phyloP scores from a whole-genome alignment of 257 asterid species.

The Salvia splendens region DNA sequence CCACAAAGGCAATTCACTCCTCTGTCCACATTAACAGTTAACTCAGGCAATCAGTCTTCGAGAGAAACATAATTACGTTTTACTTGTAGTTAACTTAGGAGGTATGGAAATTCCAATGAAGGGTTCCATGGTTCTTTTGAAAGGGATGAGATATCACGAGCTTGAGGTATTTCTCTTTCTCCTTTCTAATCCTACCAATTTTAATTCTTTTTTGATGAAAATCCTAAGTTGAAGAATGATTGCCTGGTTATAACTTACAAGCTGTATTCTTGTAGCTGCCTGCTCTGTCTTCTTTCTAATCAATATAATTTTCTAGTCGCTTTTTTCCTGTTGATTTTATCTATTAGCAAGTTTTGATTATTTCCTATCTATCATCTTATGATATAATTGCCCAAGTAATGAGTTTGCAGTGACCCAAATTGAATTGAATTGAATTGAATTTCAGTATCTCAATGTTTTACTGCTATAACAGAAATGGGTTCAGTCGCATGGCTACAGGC shows the following conservation, averaged over 20 bases:
- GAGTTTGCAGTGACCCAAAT: background rate
- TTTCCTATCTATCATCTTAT: background rate
- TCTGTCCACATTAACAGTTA: background rate
- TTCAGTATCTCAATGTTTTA: constrained; percentile 8
- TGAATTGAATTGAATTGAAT: background rate
- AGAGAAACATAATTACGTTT: background rate
- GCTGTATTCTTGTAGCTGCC: too few species aligned
- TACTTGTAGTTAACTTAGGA: constrained; percentile 30
- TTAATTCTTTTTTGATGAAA: background rate
- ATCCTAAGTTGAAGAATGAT: too few species aligned
- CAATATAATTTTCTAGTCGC: too few species aligned
- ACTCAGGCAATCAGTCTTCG: background rate
- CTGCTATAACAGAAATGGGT: constrained; percentile 74
- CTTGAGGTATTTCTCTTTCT: constrained; percentile 54
- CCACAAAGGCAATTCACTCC: constrained; percentile 23
- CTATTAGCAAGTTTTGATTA: too few species aligned
- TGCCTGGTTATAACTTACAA: too few species aligned
- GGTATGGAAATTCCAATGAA: constrained; percentile 36
- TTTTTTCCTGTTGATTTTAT: too few species aligned
- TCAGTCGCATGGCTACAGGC: constrained; percentile 76
- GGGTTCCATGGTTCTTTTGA: constrained; percentile 66
- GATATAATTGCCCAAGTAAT: background rate
- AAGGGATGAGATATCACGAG: constrained; percentile 80
- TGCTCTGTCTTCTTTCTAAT: too few species aligned
- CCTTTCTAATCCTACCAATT: constrained; percentile 32